Evolutionary conservation across 306 rosid genomes (phyloP).

Genomic region (Glycine soja): DNA sequence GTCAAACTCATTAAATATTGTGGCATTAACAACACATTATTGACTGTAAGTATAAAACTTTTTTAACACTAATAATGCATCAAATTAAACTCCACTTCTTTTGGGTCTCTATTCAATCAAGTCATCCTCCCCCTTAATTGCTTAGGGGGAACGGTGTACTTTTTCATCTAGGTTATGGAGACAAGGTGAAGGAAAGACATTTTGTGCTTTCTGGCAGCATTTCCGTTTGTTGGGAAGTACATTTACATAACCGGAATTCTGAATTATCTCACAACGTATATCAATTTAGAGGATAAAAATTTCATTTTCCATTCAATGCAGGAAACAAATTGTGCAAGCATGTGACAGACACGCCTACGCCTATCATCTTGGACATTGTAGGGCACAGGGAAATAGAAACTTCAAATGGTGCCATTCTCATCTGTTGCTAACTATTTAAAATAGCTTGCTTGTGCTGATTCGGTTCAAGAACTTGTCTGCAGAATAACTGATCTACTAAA

Average conservation of each 20-base stretch:
- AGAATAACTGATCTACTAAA: constrained; percentile 39
- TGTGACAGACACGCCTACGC: constrained; percentile 28
- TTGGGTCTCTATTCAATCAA: background rate
- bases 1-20: background rate
- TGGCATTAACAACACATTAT: background rate
- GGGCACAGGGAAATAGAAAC: constrained; percentile 2
- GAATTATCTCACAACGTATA: background rate
- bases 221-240: background rate
- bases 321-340: constrained; percentile 37
- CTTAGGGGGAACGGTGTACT: background rate
- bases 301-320: constrained; percentile 36
- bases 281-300: constrained; percentile 22
- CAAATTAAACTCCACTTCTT: background rate
- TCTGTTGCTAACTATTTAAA: constrained; percentile 36
- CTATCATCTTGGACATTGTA: background rate
- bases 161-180: background rate
- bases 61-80: background rate
- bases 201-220: background rate
- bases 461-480: constrained; percentile 38
- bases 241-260: background rate
- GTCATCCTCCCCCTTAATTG: background rate
- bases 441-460: constrained; percentile 39
- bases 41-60: background rate
- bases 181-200: background rate
- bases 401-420: constrained; percentile 34